Evolutionary conservation across 2,329 filamentous ascomycete genomes (phyloP).

Genomic region (Aspergillus sclerotialis): DNA sequence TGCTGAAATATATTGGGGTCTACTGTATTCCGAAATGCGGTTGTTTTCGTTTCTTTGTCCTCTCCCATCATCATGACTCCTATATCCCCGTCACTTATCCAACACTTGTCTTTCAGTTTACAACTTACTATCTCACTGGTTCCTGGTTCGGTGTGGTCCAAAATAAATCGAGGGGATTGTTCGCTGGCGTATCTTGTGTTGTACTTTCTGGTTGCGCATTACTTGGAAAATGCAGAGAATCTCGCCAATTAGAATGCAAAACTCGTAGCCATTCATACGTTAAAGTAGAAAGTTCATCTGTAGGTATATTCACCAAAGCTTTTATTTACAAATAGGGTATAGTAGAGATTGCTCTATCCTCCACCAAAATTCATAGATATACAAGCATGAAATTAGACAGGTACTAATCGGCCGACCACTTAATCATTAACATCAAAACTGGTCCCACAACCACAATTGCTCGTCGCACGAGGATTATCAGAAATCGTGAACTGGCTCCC

Average conservation of each 20-base stretch:
- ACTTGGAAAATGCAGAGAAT: background rate
- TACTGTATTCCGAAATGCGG: too few species aligned
- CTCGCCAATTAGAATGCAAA: background rate
- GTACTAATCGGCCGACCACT: constrained; percentile 7
- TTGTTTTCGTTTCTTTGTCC: too few species aligned
- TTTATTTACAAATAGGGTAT: constrained; percentile 15
- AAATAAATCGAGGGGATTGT: constrained; percentile 14
- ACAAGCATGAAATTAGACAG: constrained; percentile 4
- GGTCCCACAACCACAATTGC: constrained; percentile 93
- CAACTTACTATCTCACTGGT: constrained; percentile 6
- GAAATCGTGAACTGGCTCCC: constrained; percentile 93
- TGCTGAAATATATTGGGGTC: background rate
- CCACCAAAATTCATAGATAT: constrained; percentile 13
- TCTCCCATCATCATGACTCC: constrained; percentile 9
- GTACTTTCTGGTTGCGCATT: background rate
- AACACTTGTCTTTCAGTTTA: constrained; percentile 3
- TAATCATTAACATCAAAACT: constrained; percentile 86
- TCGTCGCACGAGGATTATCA: constrained; percentile 84
- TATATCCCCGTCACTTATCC: constrained; percentile 3
- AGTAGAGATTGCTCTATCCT: constrained; percentile 18
- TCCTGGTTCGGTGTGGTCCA: constrained; percentile 12
- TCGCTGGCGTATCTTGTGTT: constrained; percentile 13
- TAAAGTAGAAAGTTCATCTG: background rate
- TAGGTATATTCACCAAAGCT: background rate
- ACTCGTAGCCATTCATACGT: too few species aligned